Evolutionary conservation across 352 stramenopile genomes (phyloP), one percentile per base, ranked within the genome.

Genomic region (Albugo laibachii): DNA sequence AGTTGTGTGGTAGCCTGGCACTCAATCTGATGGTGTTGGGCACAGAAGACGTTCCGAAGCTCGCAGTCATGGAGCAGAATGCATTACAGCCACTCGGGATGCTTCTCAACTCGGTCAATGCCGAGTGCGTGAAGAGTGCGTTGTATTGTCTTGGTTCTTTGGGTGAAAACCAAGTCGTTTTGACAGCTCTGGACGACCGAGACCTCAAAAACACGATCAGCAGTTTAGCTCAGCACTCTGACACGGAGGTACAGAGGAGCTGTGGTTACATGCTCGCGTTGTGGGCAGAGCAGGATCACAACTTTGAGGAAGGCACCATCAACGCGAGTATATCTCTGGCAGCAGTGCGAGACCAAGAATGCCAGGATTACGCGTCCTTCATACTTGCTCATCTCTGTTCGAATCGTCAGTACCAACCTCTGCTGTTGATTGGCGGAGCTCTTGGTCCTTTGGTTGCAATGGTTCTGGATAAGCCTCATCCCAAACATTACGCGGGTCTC

Each of bases 321-420:
- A 70, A 95, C 31, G 78, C 80, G 36, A 69, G 86, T 34, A 76
- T 97, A n/a, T 61, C 76, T 2, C 73, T 97, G 21, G 86, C 86
- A 36, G 83, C 70, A 44, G 75, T 97, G 20, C 89, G 97, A 39
- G 93, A 98, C 58, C 77, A 91, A 53, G 93, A 98, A 57, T 93
- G 79, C 48, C 87, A 97, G 53, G 88, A 97, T 69, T 97, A 97
- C 55, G 87, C 89, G 11, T 91, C 91, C 13, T 97, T 97, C 54
- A 68, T 76, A n/a, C 68, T 98, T 36, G 92, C 92, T 24, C 91
- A 97, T 43, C 60, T 98, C 5, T 77, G 88, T 0, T 95, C 77
- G 39, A 97, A 97, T 58, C 78, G 86, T 50, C 83, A 95, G 36
- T 94, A 95, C 50, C 92, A 97, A 50, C 76, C 96, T 48, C 68